Percentiles rank a stretch among this genome's conserved stretches.
Evolutionary conservation across 2,329 filamentous ascomycete species (phyloP).

Genomic region (Bipolaris victoriae): DNA sequence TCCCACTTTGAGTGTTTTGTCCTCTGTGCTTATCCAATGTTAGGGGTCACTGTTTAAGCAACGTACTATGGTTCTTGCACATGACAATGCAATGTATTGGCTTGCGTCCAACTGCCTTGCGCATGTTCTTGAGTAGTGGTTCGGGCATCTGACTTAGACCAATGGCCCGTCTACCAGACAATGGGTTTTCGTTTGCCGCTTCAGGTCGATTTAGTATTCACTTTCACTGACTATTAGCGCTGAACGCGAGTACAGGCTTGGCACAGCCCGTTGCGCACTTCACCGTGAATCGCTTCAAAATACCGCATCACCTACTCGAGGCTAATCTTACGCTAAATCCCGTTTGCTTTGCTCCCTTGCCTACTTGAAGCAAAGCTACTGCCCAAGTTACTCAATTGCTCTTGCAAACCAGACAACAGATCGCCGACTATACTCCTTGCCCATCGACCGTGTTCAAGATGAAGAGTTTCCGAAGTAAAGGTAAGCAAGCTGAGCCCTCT

Average conservation of each 20-base stretch:
- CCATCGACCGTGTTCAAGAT: slow-evolving; percentile 8
- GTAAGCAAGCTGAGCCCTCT: slow-evolving; percentile 11
- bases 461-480: slow-evolving; percentile 30
- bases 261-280: not conserved
- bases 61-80: not conserved
- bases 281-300: slow-evolving; percentile 3
- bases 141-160: not conserved
- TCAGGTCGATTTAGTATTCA: not conserved
- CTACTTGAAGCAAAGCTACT: not conserved
- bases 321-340: not conserved
- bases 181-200: too few species aligned
- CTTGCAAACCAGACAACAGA: not conserved
- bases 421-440: not conserved
- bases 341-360: too few species aligned
- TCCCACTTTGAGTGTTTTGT: not conserved
- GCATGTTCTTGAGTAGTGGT: not conserved
- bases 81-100: not conserved
- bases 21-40: not conserved
- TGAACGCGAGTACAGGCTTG: not conserved
- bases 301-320: not conserved
- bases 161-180: too few species aligned
- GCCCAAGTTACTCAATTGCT: not conserved
- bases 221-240: not conserved
- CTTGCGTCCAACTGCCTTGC: not conserved
- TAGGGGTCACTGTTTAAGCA: not conserved